Percentiles rank a stretch among this genome's conserved stretches.
Conservation (phyloP, 495 filamentous ascomycete species). For the Talaromyces trachyspermus region DNA sequence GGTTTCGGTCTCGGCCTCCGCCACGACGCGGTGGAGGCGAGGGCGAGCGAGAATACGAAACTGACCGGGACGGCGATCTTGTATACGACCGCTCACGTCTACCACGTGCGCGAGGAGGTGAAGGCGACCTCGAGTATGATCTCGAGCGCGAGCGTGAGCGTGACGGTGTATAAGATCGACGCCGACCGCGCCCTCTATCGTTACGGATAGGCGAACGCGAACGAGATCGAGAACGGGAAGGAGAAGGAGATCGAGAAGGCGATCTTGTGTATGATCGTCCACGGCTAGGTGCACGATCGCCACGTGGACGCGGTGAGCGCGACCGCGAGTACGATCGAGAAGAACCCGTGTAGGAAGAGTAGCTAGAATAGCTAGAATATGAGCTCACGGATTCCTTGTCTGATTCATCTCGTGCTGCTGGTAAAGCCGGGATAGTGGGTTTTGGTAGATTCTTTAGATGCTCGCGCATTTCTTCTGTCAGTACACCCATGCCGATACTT, state of each 20-base stretch:
- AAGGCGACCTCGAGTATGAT: slow-evolving; percentile 4
- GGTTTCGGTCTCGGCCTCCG: slow-evolving; percentile 1
- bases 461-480: slow-evolving; percentile 94
- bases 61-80: neutral
- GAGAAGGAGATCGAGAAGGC: slow-evolving; percentile 19
- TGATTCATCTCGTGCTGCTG: slow-evolving; percentile 48
- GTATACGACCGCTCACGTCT: neutral
- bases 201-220: slow-evolving; percentile 2
- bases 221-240: slow-evolving; percentile 9
- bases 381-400: slow-evolving; percentile 53
- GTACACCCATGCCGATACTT: slow-evolving; percentile 84
- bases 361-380: slow-evolving; percentile 54
- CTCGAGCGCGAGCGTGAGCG: slow-evolving; percentile 4
- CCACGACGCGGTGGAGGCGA: neutral
- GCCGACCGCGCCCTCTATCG: neutral
- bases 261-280: slow-evolving; percentile 34
- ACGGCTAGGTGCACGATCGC: slow-evolving; percentile 19
- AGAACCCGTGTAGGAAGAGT: slow-evolving; percentile 32
- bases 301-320: slow-evolving; percentile 19
- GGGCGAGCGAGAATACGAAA: neutral
- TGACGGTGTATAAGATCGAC: slow-evolving; percentile 12
- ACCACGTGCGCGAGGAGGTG: neutral
- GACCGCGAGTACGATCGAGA: slow-evolving; percentile 32
- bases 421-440: slow-evolving; percentile 61
- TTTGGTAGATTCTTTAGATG: slow-evolving; percentile 79